A percentile compares a stretch with the other conserved stretches of the same genome.
phyloP scores from a whole-genome alignment of 2,329 filamentous ascomycete genomes.

The Penicillium nordicum region DNA sequence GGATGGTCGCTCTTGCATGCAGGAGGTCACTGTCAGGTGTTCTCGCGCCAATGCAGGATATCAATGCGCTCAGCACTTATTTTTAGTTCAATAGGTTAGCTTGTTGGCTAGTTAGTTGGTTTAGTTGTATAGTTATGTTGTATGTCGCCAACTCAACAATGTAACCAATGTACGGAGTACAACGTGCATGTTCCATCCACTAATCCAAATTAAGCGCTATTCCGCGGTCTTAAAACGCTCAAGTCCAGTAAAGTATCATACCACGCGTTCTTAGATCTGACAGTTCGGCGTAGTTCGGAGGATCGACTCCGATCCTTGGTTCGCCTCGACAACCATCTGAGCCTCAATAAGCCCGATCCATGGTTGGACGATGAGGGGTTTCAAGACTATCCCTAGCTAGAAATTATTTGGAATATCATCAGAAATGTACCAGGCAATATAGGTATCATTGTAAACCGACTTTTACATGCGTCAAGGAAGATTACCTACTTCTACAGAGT shows the following conservation, averaged over 20 bases:
- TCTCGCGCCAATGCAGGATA: conserved; percentile 3
- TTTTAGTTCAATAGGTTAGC: not conserved
- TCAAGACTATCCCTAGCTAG: not conserved
- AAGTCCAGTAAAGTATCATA: not conserved
- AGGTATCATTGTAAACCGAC: not conserved
- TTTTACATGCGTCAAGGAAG: not conserved
- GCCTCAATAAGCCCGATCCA: conserved; percentile 4
- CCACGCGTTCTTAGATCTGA: not conserved
- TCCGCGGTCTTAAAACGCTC: not conserved
- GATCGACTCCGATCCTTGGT: conserved; percentile 2
- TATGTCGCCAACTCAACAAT: not conserved
- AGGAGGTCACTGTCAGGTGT: conserved; percentile 2
- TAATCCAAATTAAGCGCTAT: not conserved
- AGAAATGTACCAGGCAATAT: not conserved
- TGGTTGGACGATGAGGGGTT: not conserved
- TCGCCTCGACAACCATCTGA: not conserved
- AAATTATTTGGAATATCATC: not conserved
- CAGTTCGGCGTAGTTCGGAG: conserved; percentile 12
- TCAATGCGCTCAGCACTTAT: not conserved
- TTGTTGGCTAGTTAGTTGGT: not conserved
- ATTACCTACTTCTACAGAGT: not conserved
- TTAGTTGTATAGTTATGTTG: not conserved
- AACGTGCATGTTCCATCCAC: not conserved
- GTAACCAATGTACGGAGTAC: not conserved
- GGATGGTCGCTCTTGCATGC: not conserved